Conservation (phyloP, 2,329 filamentous ascomycete species). For the Eurotiales sp. region DNA sequence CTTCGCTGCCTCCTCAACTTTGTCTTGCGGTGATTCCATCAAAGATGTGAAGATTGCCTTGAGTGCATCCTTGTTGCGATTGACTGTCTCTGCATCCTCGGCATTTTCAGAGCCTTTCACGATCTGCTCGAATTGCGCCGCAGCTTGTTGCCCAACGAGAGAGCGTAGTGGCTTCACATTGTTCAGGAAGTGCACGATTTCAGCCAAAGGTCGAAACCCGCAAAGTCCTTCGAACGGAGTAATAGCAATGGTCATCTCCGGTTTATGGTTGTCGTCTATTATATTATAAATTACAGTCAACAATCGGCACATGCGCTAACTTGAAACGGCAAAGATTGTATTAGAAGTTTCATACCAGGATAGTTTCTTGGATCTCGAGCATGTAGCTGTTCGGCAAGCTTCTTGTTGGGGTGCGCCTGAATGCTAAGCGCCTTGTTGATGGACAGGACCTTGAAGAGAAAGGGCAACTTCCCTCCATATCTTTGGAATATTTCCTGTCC, state of each 20-base stretch:
- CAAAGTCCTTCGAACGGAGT: constrained; percentile 95
- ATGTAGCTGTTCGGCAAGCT: constrained; percentile 84
- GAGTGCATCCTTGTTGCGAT: constrained; percentile 72
- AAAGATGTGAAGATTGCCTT: constrained; percentile 71
- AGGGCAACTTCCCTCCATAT: constrained; percentile 81
- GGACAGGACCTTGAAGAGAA: constrained; percentile 96
- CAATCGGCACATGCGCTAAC: too few species aligned
- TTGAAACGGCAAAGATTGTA: too few species aligned
- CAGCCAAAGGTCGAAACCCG: constrained; percentile 81
- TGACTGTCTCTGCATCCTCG: constrained; percentile 41
- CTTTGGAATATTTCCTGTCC: constrained; percentile 67
- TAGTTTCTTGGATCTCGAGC: constrained; percentile 87
- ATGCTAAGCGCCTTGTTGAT: constrained; percentile 96
- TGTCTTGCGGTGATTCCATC: constrained; percentile 70
- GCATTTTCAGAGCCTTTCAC: constrained; percentile 56
- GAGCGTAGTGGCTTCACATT: constrained; percentile 61
- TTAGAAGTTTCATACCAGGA: constrained; percentile 50
- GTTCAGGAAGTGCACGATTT: constrained; percentile 81
- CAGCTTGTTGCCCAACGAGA: constrained; percentile 55
- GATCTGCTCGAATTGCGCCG: constrained; percentile 54
- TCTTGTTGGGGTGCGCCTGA: constrained; percentile 95
- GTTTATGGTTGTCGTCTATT: constrained; percentile 94
- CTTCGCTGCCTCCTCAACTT: constrained; percentile 61
- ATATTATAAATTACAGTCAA: neutral
- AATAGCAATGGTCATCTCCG: constrained; percentile 98